Evolutionary conservation across 2,329 filamentous ascomycete species (phyloP), one percentile per base, ranked within the genome.

Genomic region (Alternaria angustiovoidea): DNA sequence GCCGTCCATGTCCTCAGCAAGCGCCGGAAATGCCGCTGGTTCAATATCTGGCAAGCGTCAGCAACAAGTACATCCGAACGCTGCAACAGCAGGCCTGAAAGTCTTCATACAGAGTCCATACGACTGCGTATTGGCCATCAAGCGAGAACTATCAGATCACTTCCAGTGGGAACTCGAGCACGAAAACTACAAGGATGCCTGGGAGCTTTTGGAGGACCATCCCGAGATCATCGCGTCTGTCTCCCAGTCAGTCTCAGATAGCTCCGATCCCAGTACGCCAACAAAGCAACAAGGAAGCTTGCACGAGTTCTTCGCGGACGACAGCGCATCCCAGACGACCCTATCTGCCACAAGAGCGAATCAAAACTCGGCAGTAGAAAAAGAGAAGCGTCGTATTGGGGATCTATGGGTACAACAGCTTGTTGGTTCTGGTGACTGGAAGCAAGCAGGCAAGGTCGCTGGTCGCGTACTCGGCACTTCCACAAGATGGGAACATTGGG

Each of bases 91-190:
- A 38, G 89, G 89, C 7, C 83, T 89, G 66, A 91, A 98, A 72
- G 91, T 99, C 16, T 97, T 97, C 75, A 92, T 99, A 41, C 93
- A 97, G 72, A 97, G 93, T 70, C 95, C 95, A 0, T 99, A 96
- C 74, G 95, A 99, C 78, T 98, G 94, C 71, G 90, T 98, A n/a
- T 82, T 97, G 55, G 92, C 93, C 0, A 92, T 95, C 2, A 94
- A 94, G 75, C 86, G 95, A 67, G 94, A 97, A 72, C 83, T 96
- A 16, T 83, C 88, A 4, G 95, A 99, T 78, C 93, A 96, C 72
- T 82, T 98, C 22, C 82, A 85, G 7, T 99, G 94, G 94, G 83
- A 98, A 14, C 76, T 96, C 28, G 91, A 94, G 59, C 92, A 90
- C 62, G 86, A 91, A 53, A 89, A 90, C 63, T 97, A 94, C 72